Conservation (phyloP, 2,329 filamentous ascomycete species). For the Aureobasidium melanogenum region DNA sequence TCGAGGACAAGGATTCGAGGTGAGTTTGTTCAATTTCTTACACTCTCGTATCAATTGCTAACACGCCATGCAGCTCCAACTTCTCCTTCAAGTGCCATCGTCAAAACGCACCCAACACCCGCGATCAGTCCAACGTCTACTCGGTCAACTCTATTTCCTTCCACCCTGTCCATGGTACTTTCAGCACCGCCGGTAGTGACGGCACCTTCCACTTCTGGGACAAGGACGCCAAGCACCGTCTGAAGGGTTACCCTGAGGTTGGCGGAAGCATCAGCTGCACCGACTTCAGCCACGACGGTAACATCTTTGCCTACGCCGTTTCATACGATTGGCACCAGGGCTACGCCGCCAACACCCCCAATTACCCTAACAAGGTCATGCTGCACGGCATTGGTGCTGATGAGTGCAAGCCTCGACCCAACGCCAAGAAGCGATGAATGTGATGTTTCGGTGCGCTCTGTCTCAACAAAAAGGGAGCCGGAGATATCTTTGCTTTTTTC, state of each 20-base stretch:
- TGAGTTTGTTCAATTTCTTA: constrained; percentile 16
- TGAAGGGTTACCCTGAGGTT: constrained; percentile 56
- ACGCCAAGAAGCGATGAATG: constrained; percentile 36
- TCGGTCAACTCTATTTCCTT: constrained; percentile 96
- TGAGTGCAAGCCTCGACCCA: constrained; percentile 42
- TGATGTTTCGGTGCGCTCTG: not conserved
- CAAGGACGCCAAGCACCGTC: constrained; percentile 45
- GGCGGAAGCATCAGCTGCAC: constrained; percentile 79
- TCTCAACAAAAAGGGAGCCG: not conserved
- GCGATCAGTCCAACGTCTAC: constrained; percentile 78
- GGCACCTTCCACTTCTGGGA: constrained; percentile 98
- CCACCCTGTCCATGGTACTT: constrained; percentile 95
- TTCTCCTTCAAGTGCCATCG: constrained; percentile 99
- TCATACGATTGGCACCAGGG: constrained; percentile 99
- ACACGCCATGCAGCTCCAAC: constrained; percentile 50
- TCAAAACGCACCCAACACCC: constrained; percentile 54
- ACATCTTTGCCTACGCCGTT: constrained; percentile 55
- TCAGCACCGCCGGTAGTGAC: constrained; percentile 90
- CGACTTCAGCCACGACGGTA: constrained; percentile 80
- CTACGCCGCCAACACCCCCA: constrained; percentile 69
- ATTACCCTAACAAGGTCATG: constrained; percentile 43
- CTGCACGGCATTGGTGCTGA: constrained; percentile 40
- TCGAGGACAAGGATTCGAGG: constrained; percentile 86
- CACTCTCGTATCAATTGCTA: not conserved
- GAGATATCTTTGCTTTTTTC: not conserved